Evolutionary conservation across 164 flowering plant species (phyloP).

Genomic region (Annona cherimola): DNA sequence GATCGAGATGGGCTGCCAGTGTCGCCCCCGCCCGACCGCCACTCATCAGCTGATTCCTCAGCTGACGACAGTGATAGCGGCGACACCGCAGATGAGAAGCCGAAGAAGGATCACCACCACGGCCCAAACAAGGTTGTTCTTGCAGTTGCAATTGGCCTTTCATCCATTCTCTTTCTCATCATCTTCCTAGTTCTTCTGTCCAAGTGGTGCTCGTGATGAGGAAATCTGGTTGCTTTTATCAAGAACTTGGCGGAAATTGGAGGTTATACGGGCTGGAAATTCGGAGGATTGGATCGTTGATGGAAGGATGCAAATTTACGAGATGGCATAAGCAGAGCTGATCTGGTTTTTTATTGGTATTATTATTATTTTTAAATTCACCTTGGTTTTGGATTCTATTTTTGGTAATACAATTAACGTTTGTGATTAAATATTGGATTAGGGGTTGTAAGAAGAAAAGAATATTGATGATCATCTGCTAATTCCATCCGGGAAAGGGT

Average conservation of each 20-base stretch:
- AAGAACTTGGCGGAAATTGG: conserved; percentile 5
- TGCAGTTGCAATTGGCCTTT: conserved; percentile 86
- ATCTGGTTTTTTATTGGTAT: neutral
- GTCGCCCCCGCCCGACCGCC: conserved; percentile 53
- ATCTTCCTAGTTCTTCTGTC: conserved; percentile 68
- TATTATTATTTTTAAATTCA: neutral
- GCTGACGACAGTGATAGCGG: conserved; percentile 23
- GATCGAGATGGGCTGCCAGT: conserved; percentile 79
- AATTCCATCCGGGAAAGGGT: neutral
- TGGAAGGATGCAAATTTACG: neutral
- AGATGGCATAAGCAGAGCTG: neutral
- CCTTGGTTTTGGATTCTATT: conserved; percentile 1
- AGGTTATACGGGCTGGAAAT: neutral
- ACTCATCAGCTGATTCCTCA: conserved; percentile 20
- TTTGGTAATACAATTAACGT: neutral
- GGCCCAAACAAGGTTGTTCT: conserved; percentile 91
- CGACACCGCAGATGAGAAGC: conserved; percentile 11
- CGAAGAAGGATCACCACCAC: conserved; percentile 31
- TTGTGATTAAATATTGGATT: neutral
- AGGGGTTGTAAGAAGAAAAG: no score
- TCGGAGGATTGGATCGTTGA: neutral
- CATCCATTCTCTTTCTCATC: conserved; percentile 76
- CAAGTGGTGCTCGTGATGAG: conserved; percentile 56
- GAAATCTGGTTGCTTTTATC: conserved; percentile 3
- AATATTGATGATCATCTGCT: no score